Evolutionary conservation across 139 green algal species (phyloP), one percentile per base, ranked within the genome.

Genomic region (Asterochloris erici): DNA sequence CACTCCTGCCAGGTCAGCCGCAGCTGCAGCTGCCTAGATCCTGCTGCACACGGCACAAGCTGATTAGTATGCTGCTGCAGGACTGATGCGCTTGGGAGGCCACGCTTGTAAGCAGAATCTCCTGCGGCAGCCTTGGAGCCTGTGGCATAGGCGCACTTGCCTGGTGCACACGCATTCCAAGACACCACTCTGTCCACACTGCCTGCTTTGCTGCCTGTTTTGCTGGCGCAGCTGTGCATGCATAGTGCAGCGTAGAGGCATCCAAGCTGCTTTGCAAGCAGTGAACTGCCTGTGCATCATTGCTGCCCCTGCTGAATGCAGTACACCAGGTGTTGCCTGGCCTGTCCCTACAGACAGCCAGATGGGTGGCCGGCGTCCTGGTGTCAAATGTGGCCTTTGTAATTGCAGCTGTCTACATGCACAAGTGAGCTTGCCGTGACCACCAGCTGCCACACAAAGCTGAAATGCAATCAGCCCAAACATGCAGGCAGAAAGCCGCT

Each of bases 1-100:
- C 96, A 0, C 63, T 92, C 2, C 54, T 97, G 13, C 94, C 96
- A 69, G 87, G 86, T 93, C 29, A 0, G 23, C 24, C 63, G 29
- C n/a, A 68, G 24, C 78, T 82, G n/a, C 12, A 75, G 17, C 13
- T 28, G 63, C 16, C 24, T 61, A 26, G 1, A 66, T 76, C 26
- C 19, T 16, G 11, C 69, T 77, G 24, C 12, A 9, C 63, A 64
- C n/a, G 10, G 63, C 19, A 64, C 60, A 68, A 60, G 29, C 21
- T 70, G 23, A 21, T 27, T 11, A 24, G 11, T 19, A 54, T 47
- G 21, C 14, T 70, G 27, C 9, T 74, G 78, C 78, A 82, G 78
- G 78, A 21, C 63, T 82, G 78, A n/a, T 82, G n/a, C 26, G 28
- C 11, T n/a, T 82, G 16, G 78, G 27, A n/a, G 16, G 28, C 10